Conservation (phyloP, 1,284 basidiomycete genomes). For the Uromyces viciae-fabae region DNA sequence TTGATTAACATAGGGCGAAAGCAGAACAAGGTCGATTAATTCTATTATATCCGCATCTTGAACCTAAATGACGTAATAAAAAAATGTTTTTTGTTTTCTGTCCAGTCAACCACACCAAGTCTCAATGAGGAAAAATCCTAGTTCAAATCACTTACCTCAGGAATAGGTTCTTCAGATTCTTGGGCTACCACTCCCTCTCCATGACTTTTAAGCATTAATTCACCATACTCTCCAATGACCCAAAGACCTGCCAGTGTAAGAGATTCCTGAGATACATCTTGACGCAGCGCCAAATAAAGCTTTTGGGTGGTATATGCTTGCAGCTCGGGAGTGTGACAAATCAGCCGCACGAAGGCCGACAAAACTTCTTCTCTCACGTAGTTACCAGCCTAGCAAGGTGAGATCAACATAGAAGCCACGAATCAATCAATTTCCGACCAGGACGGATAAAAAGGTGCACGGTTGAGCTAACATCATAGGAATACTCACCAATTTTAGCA, state of each 20-base stretch:
- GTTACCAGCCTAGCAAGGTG: constrained; percentile 77
- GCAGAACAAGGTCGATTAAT: constrained; percentile 77
- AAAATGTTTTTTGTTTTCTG: not conserved
- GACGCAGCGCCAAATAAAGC: constrained; percentile 78
- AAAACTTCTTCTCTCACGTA: constrained; percentile 95
- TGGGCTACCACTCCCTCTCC: constrained; percentile 61
- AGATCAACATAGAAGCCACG: not conserved
- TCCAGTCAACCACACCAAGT: no score
- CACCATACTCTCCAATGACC: constrained; percentile 96
- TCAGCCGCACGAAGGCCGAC: constrained; percentile 88
- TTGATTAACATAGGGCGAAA: constrained; percentile 90
- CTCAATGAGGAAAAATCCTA: not conserved
- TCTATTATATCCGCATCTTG: constrained; percentile 79
- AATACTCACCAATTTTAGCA: constrained; percentile 75
- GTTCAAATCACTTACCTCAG: constrained; percentile 23
- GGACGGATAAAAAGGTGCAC: not conserved
- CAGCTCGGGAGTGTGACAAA: constrained; percentile 93
- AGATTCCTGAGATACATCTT: constrained; percentile 93
- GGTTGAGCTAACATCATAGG: not conserved
- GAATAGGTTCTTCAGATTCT: constrained; percentile 72
- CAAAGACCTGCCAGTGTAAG: constrained; percentile 88
- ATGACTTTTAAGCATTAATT: constrained; percentile 68
- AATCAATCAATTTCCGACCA: not conserved
- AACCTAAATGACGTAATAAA: constrained; percentile 58
- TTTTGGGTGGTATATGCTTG: constrained; percentile 94